A percentile compares a stretch with the other conserved stretches of the same genome.
Evolutionary conservation across 1,284 basidiomycete genomes (phyloP).

Genomic region (Trametes polyzona): DNA sequence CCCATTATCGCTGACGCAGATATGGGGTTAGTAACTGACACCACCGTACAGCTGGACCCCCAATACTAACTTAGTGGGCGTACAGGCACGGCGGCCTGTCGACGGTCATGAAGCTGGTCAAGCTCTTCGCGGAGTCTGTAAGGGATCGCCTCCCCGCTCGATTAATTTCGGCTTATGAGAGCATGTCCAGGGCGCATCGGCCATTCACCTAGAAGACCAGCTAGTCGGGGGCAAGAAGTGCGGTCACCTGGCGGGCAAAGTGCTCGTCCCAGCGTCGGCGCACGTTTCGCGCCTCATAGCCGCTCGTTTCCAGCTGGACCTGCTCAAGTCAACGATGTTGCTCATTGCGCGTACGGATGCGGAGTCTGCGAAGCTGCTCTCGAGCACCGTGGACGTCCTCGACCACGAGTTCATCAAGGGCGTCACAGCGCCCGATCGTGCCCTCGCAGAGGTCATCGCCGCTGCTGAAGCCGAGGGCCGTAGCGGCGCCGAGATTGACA

Average conservation of each 20-base stretch:
- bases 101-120: slow-evolving; percentile 95
- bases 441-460: slow-evolving; percentile 75
- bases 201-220: slow-evolving; percentile 92
- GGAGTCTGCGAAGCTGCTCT: slow-evolving; percentile 87
- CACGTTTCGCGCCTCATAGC: slow-evolving; percentile 85
- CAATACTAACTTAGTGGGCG: slow-evolving; percentile 12
- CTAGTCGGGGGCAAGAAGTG: slow-evolving; percentile 94
- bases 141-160: slow-evolving; percentile 24
- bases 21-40: slow-evolving; percentile 72
- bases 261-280: slow-evolving; percentile 87
- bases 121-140: slow-evolving; percentile 89
- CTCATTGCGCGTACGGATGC: slow-evolving; percentile 92
- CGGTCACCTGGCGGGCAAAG: slow-evolving; percentile 93
- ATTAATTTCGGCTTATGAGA: no score
- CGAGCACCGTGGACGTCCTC: slow-evolving; percentile 79
- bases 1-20: slow-evolving; percentile 96
- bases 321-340: slow-evolving; percentile 87
- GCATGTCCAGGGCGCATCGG: slow-evolving; percentile 86
- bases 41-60: no score
- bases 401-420: slow-evolving; percentile 83
- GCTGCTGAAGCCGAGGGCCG: slow-evolving; percentile 76
- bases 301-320: slow-evolving; percentile 86
- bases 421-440: slow-evolving; percentile 56
- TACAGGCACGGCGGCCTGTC: slow-evolving; percentile 88
- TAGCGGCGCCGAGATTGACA: slow-evolving; percentile 73